phyloP scores from a whole-genome alignment of 2,329 filamentous ascomycete species.

The Monosporascus sp. region DNA sequence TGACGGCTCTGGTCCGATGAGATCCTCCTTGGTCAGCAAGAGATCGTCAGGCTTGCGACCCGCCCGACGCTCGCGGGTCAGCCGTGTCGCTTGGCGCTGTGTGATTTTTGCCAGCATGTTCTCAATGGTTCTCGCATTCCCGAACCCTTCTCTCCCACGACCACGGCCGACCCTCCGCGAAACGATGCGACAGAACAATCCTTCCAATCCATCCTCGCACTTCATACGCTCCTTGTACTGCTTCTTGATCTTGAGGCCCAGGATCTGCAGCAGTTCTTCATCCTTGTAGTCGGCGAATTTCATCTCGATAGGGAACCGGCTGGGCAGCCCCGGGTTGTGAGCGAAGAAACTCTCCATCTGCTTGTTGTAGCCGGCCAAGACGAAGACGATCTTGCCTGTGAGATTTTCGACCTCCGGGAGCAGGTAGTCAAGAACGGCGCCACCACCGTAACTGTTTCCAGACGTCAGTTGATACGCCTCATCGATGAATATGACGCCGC shows the following conservation, averaged over 20 bases:
- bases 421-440: conserved; percentile 63
- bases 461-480: conserved; percentile 71
- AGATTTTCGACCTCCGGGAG: conserved; percentile 70
- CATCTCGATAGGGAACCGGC: conserved; percentile 62
- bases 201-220: conserved; percentile 51
- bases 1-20: conserved; percentile 65
- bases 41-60: conserved; percentile 48
- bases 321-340: conserved; percentile 67
- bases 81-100: conserved; percentile 53
- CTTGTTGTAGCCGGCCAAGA: conserved; percentile 68
- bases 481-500: conserved; percentile 72
- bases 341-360: conserved; percentile 74
- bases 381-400: conserved; percentile 63
- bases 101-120: conserved; percentile 53
- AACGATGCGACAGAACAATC: conserved; percentile 61
- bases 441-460: conserved; percentile 52
- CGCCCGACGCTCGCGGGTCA: conserved; percentile 41
- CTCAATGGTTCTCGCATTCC: conserved; percentile 66
- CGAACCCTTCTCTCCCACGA: conserved; percentile 63
- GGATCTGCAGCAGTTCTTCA: conserved; percentile 57
- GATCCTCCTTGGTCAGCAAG: conserved; percentile 58
- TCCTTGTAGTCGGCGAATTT: conserved; percentile 68
- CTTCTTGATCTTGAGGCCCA: conserved; percentile 48
- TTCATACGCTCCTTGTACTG: conserved; percentile 53
- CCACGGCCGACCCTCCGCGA: conserved; percentile 56